Base-by-base conservation (phyloP, 169 alveolate species). In the Hepatocystis sp. region DNA sequence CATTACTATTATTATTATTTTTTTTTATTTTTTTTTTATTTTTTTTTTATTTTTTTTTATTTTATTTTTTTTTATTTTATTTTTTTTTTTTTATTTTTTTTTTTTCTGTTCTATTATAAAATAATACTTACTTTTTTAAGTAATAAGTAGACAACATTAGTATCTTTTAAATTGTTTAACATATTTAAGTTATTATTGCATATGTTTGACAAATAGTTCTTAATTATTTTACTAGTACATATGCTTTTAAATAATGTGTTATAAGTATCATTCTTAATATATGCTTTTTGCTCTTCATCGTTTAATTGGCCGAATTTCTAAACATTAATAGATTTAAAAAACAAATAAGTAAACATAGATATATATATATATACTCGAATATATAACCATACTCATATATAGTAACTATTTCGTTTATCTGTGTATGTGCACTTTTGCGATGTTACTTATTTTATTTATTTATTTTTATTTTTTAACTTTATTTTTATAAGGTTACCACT, bases 231-330 rank as follows among this genome's bases (percentile, higher is more conserved):
- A 60, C 25, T 60, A 28, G 11, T 78, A 46, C 47, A 78, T 11
- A 61, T 5, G n/a, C 61, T 47, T 27, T 42, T 60, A 49, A 78
- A 53, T 2, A 25, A 78, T 13, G 8, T 61, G 10, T 78, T 81
- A 23, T 60, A 78, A 30, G 61, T 28, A 13, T 78, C 25, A 15
- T 40, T 34, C 4, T 34, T 60, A 39, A 78, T 34, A 27, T 60
- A 49, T 5, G 30, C 28, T 10, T 78, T 58, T n/a, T 44, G 88
- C 19, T 78, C 88, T 39, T 78, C 81, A 27, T 60, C 81, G 36
- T 81, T 78, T 40, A 78, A 17, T 34, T 78, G 34, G 19, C 51
- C 25, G 27, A 13, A 60, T 56, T 36, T 63, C 88, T 76, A 39
- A 28, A 4, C 40, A 55, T 25, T 40, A n/a, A n/a, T n/a, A n/a